phyloP scores from a whole-genome alignment of 148 eudicot genomes.

The Agrostemma githago region DNA sequence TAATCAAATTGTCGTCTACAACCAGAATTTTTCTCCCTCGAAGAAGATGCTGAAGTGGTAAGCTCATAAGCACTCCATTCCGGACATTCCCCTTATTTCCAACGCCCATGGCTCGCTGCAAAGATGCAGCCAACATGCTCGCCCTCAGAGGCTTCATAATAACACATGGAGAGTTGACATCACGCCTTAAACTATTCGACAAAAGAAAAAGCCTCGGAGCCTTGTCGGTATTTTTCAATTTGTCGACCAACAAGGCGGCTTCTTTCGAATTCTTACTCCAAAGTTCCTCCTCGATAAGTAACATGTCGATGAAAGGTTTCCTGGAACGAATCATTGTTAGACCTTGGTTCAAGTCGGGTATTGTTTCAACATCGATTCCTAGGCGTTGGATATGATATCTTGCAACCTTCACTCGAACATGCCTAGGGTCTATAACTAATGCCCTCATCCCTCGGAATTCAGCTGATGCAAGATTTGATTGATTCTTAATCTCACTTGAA shows the following conservation, averaged over 20 bases:
- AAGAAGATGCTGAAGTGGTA: conserved; percentile 62
- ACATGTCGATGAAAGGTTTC: conserved; percentile 39
- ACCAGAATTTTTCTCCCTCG: conserved; percentile 77
- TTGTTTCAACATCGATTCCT: conserved; percentile 63
- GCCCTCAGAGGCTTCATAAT: conserved; percentile 81
- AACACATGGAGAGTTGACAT: conserved; percentile 39
- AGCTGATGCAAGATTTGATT: conserved; percentile 35
- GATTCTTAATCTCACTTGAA: conserved; percentile 36
- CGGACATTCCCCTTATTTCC: conserved; percentile 54
- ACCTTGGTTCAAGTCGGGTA: conserved; percentile 43
- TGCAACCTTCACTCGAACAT: conserved; percentile 70
- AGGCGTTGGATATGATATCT: conserved; percentile 73
- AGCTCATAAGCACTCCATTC: conserved; percentile 41
- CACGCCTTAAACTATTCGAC: conserved; percentile 39
- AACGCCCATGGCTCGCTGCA: conserved; percentile 76
- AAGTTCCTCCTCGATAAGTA: conserved; percentile 72
- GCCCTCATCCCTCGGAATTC: conserved; percentile 73
- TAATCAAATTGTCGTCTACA: conserved; percentile 81
- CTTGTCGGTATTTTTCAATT: conserved; percentile 29
- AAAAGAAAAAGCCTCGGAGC: conserved; percentile 59
- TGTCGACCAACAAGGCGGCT: conserved; percentile 26
- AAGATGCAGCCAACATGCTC: conserved; percentile 79
- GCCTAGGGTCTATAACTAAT: conserved; percentile 62
- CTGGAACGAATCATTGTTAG: conserved; percentile 28
- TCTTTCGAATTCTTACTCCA: conserved; percentile 53